Evolutionary conservation across 345 rosid species (phyloP), one percentile per base, ranked within the genome.

Genomic region (Murraya paniculata): DNA sequence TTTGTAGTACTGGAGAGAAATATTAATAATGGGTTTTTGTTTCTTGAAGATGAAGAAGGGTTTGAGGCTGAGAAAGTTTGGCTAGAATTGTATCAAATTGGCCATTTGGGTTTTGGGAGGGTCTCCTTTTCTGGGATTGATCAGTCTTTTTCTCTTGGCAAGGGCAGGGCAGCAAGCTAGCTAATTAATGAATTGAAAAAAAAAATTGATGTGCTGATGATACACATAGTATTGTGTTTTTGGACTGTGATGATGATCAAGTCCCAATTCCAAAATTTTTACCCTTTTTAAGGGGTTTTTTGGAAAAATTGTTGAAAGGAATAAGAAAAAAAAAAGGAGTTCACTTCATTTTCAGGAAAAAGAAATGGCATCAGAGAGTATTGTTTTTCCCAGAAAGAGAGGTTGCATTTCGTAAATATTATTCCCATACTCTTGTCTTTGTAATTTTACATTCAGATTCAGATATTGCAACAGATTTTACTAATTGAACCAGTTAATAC

Each of bases 91-190:
- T 88, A 87, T 82, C 88, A 91, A 74, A 80, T 89, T 83, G 98
- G 94, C 21, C 95, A 94, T 86, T 81, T 92, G 87, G 93, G 95
- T 77, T 94, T 96, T 78, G 98, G 99, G 36, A 88, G 98, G 84
- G 94, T 94, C 74, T 94, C 97, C 30, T 94, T 89, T 77, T 84
- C 88, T 58, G 93, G 88, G 5, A 74, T 70, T 53, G 57, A 53
- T 71, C 79, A 79, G 76, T 74, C 68, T 24, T 58, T 74, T 14
- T 74, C 68, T 24, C 60, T 74, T 14, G 27, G 9, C 21, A 72
- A 66, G 55, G 64, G 77, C 22, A 66, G 55, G 64, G 77, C 22
- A 72, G 72, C 24, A 5, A 62, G 67, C 35, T 28, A 31, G 35
- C 35, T 28, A 28, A 30, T 18, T 48, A 53, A 3, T 16, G 50